Conservation (phyloP, 768 basidiomycete species). For the Russula vinacea region DNA sequence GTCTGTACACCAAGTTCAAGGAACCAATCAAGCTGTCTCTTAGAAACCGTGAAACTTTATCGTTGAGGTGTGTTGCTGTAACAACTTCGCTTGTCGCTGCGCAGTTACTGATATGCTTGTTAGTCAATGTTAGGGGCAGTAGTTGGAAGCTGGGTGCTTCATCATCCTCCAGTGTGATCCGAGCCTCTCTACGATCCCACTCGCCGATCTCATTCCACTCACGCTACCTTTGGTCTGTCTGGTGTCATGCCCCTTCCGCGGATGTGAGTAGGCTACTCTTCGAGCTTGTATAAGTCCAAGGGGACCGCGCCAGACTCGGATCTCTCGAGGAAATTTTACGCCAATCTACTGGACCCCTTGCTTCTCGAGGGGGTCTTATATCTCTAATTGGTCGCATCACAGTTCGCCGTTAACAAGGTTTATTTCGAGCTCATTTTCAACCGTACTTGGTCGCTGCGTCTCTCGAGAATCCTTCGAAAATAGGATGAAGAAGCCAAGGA, state of each 20-base stretch:
- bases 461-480: conserved; percentile 86
- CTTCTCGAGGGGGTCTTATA: conserved; percentile 90
- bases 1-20: no score
- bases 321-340: conserved; percentile 95
- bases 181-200: conserved; percentile 92
- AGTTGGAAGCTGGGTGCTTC: conserved; percentile 81
- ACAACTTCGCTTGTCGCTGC: neutral
- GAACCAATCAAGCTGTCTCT: conserved; percentile 48
- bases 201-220: conserved; percentile 99
- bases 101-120: conserved; percentile 6
- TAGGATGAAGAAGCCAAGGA: conserved; percentile 99
- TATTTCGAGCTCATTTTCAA: conserved; percentile 96
- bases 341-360: conserved; percentile 87
- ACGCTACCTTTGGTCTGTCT: conserved; percentile 97
- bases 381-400: conserved; percentile 93
- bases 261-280: conserved; percentile 56
- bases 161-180: conserved; percentile 95
- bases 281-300: neutral
- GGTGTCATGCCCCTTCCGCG: conserved; percentile 97
- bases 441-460: conserved; percentile 91
- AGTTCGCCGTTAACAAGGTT: conserved; percentile 78
- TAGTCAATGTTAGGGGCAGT: no score
- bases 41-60: conserved; percentile 99
- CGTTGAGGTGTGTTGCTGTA: conserved; percentile 60
- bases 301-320: conserved; percentile 44